Conservation (phyloP, 106 monocot genomes). For the Dioscorea alata region DNA sequence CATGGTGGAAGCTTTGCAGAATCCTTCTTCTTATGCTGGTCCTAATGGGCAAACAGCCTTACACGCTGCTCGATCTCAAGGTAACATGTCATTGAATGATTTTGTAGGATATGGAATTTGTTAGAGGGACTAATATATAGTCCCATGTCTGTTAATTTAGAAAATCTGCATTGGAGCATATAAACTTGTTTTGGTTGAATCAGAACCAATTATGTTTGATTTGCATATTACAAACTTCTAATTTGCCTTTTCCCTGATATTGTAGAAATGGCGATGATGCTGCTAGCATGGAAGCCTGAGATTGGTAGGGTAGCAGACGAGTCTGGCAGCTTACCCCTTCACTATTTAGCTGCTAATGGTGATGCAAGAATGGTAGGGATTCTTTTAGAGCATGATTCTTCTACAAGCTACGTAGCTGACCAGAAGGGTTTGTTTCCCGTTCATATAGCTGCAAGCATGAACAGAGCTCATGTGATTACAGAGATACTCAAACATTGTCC, state of each 20-base stretch:
- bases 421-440: constrained; percentile 4
- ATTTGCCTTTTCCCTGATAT: too few relatives aligned
- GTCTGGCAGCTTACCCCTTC: constrained; percentile 32
- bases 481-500: constrained; percentile 15
- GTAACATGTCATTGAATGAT: too few relatives aligned
- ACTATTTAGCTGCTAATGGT: constrained; percentile 33
- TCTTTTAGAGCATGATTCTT: constrained; percentile 16
- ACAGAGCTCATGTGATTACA: constrained; percentile 10
- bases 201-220: too few relatives aligned
- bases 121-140: too few relatives aligned
- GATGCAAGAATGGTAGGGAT: constrained; percentile 12
- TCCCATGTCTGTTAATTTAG: too few relatives aligned
- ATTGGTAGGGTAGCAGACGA: constrained; percentile 1
- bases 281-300: constrained; percentile 12
- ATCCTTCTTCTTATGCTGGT: too few relatives aligned
- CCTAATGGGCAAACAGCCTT: too few relatives aligned
- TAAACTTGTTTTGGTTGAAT: too few relatives aligned
- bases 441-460: constrained; percentile 33
- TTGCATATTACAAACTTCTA: too few relatives aligned
- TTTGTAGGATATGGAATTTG: too few relatives aligned
- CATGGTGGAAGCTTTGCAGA: background rate
- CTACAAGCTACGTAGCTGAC: constrained; percentile 25
- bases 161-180: too few relatives aligned
- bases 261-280: constrained; percentile 18
- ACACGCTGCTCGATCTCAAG: too few relatives aligned